Conservation (phyloP, 768 basidiomycete species). For the Hygrophorus russula region DNA sequence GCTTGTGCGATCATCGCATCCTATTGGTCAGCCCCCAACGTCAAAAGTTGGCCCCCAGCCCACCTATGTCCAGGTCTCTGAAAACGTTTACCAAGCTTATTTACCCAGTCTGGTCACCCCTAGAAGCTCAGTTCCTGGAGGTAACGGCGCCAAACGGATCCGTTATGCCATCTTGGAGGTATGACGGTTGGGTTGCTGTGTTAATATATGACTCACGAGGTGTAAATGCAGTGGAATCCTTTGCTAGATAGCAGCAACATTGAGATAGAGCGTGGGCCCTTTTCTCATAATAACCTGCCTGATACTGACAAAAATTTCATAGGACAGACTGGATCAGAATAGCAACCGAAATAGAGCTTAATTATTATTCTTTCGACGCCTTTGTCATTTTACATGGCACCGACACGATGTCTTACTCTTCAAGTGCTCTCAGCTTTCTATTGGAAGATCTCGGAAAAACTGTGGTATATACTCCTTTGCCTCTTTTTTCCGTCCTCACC, state of each 20-base stretch:
- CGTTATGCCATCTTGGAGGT: constrained; percentile 83
- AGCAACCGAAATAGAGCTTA: constrained; percentile 86
- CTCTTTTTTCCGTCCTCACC: neutral
- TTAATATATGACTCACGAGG: neutral
- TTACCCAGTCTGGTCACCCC: constrained; percentile 76
- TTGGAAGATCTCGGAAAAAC: constrained; percentile 91
- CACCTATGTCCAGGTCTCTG: constrained; percentile 39
- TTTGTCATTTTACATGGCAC: constrained; percentile 88
- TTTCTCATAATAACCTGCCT: constrained; percentile 1
- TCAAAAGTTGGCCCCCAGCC: constrained; percentile 20
- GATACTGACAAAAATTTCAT: constrained; percentile 1
- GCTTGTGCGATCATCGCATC: constrained; percentile 58
- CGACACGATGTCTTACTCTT: constrained; percentile 85
- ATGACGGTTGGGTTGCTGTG: constrained; percentile 8
- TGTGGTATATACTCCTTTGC: constrained; percentile 36
- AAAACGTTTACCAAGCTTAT: constrained; percentile 60
- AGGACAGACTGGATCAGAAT: constrained; percentile 79
- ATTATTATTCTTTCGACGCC: constrained; percentile 76
- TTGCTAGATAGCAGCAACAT: constrained; percentile 86
- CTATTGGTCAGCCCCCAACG: constrained; percentile 38
- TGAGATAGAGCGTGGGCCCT: constrained; percentile 54
- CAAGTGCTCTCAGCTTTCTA: constrained; percentile 83
- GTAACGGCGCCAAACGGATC: constrained; percentile 55
- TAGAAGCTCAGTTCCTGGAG: constrained; percentile 49
- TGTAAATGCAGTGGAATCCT: constrained; percentile 59